Evolutionary conservation across 805 yeast genomes (phyloP), one percentile per base, ranked within the genome.

Genomic region (Wickerhamomyces hampshirensis): DNA sequence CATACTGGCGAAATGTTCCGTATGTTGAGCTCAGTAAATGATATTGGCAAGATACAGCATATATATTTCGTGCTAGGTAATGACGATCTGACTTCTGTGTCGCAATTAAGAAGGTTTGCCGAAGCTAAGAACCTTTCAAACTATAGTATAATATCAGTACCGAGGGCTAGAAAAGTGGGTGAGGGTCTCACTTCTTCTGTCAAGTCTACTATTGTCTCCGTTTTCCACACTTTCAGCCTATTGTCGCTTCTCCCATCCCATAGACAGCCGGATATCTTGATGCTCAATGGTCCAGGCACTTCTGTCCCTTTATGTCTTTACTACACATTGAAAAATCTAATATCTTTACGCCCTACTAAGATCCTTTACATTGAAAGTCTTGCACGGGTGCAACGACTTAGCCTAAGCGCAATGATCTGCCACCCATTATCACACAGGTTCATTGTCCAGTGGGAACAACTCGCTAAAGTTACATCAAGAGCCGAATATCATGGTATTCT

Each of bases 1-100:
- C 98, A 88, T 52, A 88, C 97, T 0, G 97, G 96, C 2, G 97
- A 91, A 58, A 86, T 91, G 94, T 57, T 89, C n/a, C 65, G 89
- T 18, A 65, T 91, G 13, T 55, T 86, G 8, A 42, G 55, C 5
- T 55, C 57, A 6, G 62, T 72, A 26, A 48, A 59, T 9, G 26
- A 29, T 3, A 21, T 46, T 4, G 12, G 18, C 2, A 21, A 33
- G 0, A 18, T 40, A 5, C 27, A 40, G n/a, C 43, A 42, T n/a
- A 27, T 51, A 18, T 34, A 54, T 2, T 67, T 66, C 56, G 61
- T 67, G 12, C 58, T 65, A 5, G 68, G 78, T 2, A 62, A 73
- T 0, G 79, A 71, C 9, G 86, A 80, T 47, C 40, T 60, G 7
- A 53, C 78, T 1, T 76, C 84, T 1, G 50, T 68, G 5, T 31